Percentiles rank a stretch among this genome's conserved stretches.
phyloP scores from a whole-genome alignment of 2,329 filamentous ascomycete species.

The Blastomyces gilchristii region DNA sequence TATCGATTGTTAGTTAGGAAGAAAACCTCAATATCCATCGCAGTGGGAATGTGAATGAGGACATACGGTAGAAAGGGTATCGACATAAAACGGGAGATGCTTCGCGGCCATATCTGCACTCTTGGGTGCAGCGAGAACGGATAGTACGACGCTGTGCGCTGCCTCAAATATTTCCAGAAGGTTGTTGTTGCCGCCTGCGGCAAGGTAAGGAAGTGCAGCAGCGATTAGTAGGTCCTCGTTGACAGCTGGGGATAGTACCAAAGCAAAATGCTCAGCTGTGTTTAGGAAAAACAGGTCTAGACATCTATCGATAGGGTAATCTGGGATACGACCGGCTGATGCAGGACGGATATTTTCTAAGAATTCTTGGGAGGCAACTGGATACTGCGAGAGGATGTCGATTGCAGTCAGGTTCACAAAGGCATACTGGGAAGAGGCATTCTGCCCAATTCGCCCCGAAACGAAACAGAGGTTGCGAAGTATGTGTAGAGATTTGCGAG shows the following conservation, averaged over 20 bases:
- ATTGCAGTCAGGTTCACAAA: conserved; percentile 76
- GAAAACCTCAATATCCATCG: neutral
- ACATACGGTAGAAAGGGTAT: conserved; percentile 57
- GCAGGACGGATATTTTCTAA: conserved; percentile 52
- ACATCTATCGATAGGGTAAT: conserved; percentile 57
- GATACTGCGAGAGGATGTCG: conserved; percentile 67
- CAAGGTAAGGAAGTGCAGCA: conserved; percentile 64
- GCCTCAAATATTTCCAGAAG: conserved; percentile 72
- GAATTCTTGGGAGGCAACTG: conserved; percentile 55
- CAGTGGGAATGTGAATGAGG: too few species aligned
- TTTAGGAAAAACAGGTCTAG: conserved; percentile 87
- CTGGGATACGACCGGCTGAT: conserved; percentile 47
- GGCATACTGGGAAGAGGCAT: conserved; percentile 69
- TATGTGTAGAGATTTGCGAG: conserved; percentile 59
- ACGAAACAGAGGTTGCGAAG: conserved; percentile 75
- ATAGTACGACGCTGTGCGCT: conserved; percentile 71
- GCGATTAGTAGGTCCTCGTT: conserved; percentile 65
- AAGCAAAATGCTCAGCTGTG: conserved; percentile 69
- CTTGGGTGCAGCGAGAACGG: conserved; percentile 68
- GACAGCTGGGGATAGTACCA: conserved; percentile 53
- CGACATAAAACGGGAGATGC: conserved; percentile 73
- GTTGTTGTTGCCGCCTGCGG: conserved; percentile 45
- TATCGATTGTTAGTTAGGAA: conserved; percentile 5
- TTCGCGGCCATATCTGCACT: conserved; percentile 60
- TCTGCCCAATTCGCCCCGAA: conserved; percentile 60